Evolutionary conservation across 345 rosid species (phyloP).

Genomic region (Carallia brachiata): DNA sequence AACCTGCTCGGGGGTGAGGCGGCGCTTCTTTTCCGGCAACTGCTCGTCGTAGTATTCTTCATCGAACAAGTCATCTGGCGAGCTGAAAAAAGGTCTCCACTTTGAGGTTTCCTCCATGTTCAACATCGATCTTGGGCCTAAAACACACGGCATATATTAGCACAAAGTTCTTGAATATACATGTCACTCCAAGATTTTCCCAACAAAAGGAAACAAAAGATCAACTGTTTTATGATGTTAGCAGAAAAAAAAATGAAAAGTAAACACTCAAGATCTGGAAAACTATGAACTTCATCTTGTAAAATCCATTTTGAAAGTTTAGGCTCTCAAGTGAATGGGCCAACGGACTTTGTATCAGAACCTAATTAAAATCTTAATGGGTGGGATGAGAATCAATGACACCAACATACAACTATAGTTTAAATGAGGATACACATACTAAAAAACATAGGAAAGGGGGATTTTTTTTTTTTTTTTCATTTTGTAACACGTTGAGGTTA

Average conservation of each 20-base stretch:
- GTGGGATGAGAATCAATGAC: no score
- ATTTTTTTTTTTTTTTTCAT: no score
- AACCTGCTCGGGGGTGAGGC: conserved; percentile 77
- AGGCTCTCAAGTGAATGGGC: neutral
- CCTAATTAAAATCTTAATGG: no score
- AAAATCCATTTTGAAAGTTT: neutral
- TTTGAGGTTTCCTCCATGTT: conserved; percentile 62
- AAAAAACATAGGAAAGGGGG: no score
- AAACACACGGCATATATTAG: neutral
- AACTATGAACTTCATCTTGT: neutral
- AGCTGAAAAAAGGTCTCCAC: conserved; percentile 69
- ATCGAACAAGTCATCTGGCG: conserved; percentile 63
- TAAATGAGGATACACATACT: no score
- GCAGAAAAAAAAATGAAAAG: no score
- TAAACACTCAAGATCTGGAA: no score
- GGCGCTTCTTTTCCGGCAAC: conserved; percentile 79
- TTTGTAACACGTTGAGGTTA: no score
- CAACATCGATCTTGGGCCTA: conserved; percentile 57
- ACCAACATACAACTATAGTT: no score
- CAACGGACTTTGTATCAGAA: no score
- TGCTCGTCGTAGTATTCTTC: conserved; percentile 81
- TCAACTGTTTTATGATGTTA: neutral
- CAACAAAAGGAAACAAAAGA: neutral
- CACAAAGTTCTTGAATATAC: no score
- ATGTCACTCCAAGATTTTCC: neutral